Percentiles rank a stretch among this genome's conserved stretches.
phyloP scores from a whole-genome alignment of 371 early-diverging fungal species.

The Mucor piriformis region DNA sequence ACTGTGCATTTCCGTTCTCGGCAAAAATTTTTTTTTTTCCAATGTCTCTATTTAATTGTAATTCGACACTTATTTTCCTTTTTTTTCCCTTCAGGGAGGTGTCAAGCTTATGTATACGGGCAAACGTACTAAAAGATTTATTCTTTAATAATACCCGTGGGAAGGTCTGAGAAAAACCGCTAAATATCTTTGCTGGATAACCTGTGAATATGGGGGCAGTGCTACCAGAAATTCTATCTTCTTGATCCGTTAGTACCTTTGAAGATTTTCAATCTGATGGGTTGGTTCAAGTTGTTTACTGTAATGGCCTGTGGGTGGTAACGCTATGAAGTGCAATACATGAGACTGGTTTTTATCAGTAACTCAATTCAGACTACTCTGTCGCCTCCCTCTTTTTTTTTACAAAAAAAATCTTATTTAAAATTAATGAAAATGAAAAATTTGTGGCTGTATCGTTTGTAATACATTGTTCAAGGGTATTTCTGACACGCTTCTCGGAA shows the following conservation, averaged over 20 bases:
- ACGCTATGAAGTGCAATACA: slow-evolving; percentile 57
- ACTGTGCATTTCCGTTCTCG: background rate
- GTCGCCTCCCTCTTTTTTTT: slow-evolving; percentile 31
- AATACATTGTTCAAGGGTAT: too few species aligned
- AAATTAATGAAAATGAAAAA: slow-evolving; percentile 28
- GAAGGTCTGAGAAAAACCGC: slow-evolving; percentile 60
- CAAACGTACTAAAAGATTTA: slow-evolving; percentile 50
- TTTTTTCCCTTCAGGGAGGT: slow-evolving; percentile 37
- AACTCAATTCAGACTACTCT: slow-evolving; percentile 61
- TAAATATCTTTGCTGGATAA: slow-evolving; percentile 49
- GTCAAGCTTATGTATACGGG: slow-evolving; percentile 55
- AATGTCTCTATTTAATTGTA: background rate
- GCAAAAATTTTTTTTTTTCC: slow-evolving; percentile 16
- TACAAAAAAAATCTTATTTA: background rate
- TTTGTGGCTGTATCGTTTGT: too few species aligned
- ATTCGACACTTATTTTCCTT: slow-evolving; percentile 1
- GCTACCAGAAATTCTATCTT: slow-evolving; percentile 41
- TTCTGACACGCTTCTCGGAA: too few species aligned
- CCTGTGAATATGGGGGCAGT: slow-evolving; percentile 47
- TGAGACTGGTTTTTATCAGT: slow-evolving; percentile 37
- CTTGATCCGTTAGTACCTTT: slow-evolving; percentile 24
- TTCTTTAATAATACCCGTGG: slow-evolving; percentile 50
- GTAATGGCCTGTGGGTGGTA: slow-evolving; percentile 50
- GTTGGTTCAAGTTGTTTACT: slow-evolving; percentile 29
- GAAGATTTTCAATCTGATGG: slow-evolving; percentile 23